Evolutionary conservation across 192 early-diverging fungal species (phyloP).

Genomic region (Backusella tarrabulga): DNA sequence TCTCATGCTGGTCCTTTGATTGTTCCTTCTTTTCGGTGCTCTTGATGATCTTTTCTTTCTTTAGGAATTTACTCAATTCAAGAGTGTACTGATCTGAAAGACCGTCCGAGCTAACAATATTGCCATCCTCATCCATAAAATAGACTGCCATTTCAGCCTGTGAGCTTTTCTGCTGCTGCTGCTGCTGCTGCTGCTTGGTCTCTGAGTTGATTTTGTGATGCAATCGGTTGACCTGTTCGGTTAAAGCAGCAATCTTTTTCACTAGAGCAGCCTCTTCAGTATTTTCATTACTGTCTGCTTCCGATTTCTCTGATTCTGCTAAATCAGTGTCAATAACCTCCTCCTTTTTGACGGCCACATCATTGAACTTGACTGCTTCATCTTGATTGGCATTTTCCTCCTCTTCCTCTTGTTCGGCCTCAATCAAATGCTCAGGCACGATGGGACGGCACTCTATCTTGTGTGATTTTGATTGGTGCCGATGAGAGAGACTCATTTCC

Average conservation of each 20-base stretch:
- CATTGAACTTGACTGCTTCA: neutral
- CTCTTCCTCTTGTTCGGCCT: neutral
- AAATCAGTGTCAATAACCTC: neutral
- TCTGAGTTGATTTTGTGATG: neutral
- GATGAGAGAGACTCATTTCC: constrained; percentile 51
- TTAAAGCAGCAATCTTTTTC: constrained; percentile 10
- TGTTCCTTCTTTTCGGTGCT: neutral
- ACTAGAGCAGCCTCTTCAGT: neutral
- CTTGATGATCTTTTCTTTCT: neutral
- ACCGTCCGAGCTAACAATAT: constrained; percentile 3
- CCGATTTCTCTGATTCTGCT: neutral
- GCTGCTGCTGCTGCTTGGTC: neutral
- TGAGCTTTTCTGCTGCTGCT: neutral
- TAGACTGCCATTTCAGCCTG: neutral
- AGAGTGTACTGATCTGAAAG: neutral
- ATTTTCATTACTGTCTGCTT: neutral
- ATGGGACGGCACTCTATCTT: constrained; percentile 64
- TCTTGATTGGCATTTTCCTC: neutral
- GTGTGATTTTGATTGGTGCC: constrained; percentile 42
- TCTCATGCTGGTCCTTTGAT: constrained; percentile 13
- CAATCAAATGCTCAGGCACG: constrained; percentile 44
- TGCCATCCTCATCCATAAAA: constrained; percentile 6
- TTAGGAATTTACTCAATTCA: neutral
- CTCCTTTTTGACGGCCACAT: neutral
- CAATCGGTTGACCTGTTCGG: constrained; percentile 7